Evolutionary conservation across 164 flowering plant species (phyloP).

Genomic region (Sedum album): DNA sequence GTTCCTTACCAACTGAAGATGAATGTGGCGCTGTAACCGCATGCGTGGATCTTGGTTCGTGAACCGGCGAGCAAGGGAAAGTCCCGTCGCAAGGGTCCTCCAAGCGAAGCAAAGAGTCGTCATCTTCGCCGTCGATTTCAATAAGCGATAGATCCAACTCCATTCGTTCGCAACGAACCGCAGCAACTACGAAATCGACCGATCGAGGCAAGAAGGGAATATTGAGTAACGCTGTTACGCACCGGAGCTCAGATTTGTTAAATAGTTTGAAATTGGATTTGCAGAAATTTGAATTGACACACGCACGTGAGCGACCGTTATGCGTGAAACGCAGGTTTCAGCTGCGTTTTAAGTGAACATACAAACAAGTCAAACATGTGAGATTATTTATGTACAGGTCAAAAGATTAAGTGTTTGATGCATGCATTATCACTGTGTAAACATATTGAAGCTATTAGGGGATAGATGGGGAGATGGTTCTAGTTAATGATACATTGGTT

Average conservation of each 20-base stretch:
- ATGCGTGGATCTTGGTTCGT: conserved; percentile 11
- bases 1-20: neutral
- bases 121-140: conserved; percentile 30
- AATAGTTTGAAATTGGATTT: neutral
- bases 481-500: neutral
- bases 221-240: neutral
- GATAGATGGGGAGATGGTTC: neutral
- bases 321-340: neutral
- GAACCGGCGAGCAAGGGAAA: conserved; percentile 37
- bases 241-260: neutral
- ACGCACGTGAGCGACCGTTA: neutral
- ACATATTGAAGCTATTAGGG: neutral
- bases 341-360: neutral
- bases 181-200: no score
- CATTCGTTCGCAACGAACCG: conserved; percentile 15
- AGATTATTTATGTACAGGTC: neutral
- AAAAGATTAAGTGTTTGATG: neutral
- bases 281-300: neutral
- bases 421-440: neutral
- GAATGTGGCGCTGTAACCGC: neutral
- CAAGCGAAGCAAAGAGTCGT: conserved; percentile 31
- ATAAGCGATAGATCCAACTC: conserved; percentile 31
- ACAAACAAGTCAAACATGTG: neutral
- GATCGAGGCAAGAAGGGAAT: no score
- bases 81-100: conserved; percentile 7